Percentiles rank a stretch among this genome's conserved stretches.
These are phyloP conservation scores for Athelia psychrophila DNA, from an alignment of 1,284 basidiomycete species.

Conservation along the genomic window DNA sequence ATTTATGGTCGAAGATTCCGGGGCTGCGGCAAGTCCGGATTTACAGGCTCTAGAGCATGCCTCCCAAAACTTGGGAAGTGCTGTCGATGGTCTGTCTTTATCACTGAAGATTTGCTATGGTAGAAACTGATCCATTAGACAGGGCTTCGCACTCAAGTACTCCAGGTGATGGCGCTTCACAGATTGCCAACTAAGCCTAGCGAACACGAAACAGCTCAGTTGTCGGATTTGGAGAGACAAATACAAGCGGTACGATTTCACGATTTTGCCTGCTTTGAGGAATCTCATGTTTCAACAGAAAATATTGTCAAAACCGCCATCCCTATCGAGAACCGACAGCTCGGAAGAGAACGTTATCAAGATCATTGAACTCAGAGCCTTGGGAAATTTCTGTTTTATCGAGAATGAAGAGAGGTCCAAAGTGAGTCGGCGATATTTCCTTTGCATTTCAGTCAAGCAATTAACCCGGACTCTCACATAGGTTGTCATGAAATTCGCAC, in stretches of 20 bases:
- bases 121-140: too few relatives aligned
- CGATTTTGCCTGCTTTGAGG: neutral
- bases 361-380: neutral
- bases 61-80: neutral
- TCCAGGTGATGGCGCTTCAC: slow-evolving; percentile 41
- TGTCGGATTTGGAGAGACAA: neutral
- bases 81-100: neutral
- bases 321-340: neutral
- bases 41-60: slow-evolving; percentile 7
- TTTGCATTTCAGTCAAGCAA: neutral
- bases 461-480: neutral
- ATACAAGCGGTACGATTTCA: neutral
- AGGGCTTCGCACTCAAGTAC: too few relatives aligned
- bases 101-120: neutral
- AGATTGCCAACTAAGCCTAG: slow-evolving; percentile 23
- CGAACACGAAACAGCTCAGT: slow-evolving; percentile 1
- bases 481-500: slow-evolving; percentile 5
- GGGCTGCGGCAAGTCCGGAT: slow-evolving; percentile 8
- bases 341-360: neutral
- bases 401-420: neutral
- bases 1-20: slow-evolving; percentile 27
- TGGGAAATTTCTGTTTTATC: neutral
- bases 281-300: neutral
- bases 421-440: neutral
- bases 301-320: neutral